Evolutionary conservation across 805 yeast genomes (phyloP).

Genomic region (Zygosaccharomyces gambellarensis): DNA sequence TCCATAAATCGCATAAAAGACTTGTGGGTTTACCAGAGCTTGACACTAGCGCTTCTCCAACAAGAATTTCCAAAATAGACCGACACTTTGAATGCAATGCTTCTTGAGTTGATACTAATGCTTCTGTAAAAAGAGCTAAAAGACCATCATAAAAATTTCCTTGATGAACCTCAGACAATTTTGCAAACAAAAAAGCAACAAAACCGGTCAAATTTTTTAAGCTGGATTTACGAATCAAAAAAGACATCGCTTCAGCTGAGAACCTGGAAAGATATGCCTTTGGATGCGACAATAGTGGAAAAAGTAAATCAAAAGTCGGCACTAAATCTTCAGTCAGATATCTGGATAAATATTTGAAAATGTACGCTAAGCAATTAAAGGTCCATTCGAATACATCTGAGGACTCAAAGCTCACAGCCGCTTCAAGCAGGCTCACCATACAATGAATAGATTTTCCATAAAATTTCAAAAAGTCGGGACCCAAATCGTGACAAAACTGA

Average conservation of each 20-base stretch:
- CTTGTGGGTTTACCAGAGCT: conserved; percentile 6
- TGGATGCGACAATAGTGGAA: conserved; percentile 56
- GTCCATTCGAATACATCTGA: conserved; percentile 72
- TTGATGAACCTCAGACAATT: conserved; percentile 31
- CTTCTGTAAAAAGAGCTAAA: conserved; percentile 59
- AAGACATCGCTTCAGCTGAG: conserved; percentile 87
- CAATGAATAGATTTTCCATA: conserved; percentile 50
- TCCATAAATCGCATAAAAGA: conserved; percentile 54
- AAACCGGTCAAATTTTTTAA: conserved; percentile 44
- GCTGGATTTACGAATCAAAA: conserved; percentile 65
- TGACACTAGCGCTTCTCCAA: conserved; percentile 31
- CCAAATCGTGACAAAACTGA: conserved; percentile 87
- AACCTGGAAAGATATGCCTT: conserved; percentile 71
- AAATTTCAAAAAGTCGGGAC: conserved; percentile 78
- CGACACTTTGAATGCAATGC: conserved; percentile 70
- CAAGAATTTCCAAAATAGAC: conserved; percentile 42
- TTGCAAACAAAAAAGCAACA: conserved; percentile 41
- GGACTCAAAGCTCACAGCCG: conserved; percentile 46
- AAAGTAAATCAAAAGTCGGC: conserved; percentile 62
- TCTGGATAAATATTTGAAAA: conserved; percentile 80
- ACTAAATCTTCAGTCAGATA: conserved; percentile 54
- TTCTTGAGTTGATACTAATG: conserved; percentile 66
- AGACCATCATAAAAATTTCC: conserved; percentile 54
- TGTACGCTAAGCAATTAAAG: conserved; percentile 78
- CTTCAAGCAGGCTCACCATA: conserved; percentile 43